Conservation (phyloP, 75 land plant genomes). For the Cupressus sempervirens region DNA sequence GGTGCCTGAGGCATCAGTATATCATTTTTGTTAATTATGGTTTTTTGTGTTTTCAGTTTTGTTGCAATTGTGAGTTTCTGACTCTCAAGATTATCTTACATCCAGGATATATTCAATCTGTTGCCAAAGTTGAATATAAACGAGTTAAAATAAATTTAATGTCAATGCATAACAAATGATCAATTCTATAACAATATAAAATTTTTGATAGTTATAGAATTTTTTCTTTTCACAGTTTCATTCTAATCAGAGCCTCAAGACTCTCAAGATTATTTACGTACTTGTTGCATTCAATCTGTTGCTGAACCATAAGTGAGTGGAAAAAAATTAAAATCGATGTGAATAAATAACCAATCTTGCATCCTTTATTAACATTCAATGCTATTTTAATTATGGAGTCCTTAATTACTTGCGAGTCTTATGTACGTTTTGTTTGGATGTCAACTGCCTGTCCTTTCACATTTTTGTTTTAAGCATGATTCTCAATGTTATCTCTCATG, state of each 20-base stretch:
- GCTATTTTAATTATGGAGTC: background rate
- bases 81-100: background rate
- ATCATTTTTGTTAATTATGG: background rate
- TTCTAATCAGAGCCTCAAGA: too few relatives aligned
- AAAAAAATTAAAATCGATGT: slow-evolving; percentile 31
- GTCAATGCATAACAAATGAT: slow-evolving; percentile 18
- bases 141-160: slow-evolving; percentile 33
- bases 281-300: slow-evolving; percentile 71
- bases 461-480: background rate
- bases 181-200: background rate
- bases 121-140: slow-evolving; percentile 89
- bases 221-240: too few relatives aligned
- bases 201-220: too few relatives aligned
- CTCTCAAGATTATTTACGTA: too few relatives aligned
- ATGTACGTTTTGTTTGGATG: background rate
- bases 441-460: background rate
- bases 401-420: background rate
- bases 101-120: slow-evolving; percentile 93
- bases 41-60: background rate
- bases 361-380: background rate
- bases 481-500: slow-evolving; percentile 5
- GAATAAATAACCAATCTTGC: background rate
- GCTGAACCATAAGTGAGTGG: slow-evolving; percentile 78
- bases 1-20: too few relatives aligned
- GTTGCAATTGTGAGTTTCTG: background rate